Percentiles rank a stretch among this genome's conserved stretches.
These are phyloP conservation scores for Trematosphaeria pertusa DNA, from an alignment of 2,329 filamentous ascomycete genomes.

Conservation along the genomic window DNA sequence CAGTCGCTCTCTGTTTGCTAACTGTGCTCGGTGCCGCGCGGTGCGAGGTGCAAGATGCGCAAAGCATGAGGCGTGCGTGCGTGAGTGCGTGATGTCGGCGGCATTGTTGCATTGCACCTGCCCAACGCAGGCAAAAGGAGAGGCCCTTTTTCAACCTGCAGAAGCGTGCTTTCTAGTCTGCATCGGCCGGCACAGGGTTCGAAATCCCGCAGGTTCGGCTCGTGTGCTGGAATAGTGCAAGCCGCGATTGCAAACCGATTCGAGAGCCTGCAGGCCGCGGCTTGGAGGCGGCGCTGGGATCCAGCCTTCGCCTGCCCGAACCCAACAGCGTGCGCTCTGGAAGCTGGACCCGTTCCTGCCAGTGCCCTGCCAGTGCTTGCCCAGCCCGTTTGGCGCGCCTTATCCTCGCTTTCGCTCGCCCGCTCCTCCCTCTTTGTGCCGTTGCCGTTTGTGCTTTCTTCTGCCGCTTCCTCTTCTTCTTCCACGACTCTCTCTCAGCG, in stretches of 20 bases:
- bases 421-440: slow-evolving; percentile 16
- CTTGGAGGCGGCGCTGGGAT: too few species aligned
- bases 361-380: slow-evolving; percentile 8
- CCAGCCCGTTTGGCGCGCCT: slow-evolving; percentile 7
- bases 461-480: too few species aligned
- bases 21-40: too few species aligned
- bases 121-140: background rate
- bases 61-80: background rate
- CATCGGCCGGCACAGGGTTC: background rate
- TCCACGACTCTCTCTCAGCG: too few species aligned
- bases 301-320: too few species aligned
- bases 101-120: slow-evolving; percentile 3
- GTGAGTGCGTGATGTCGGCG: background rate
- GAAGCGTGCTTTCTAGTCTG: background rate
- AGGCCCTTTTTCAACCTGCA: background rate
- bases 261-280: too few species aligned
- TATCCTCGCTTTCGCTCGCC: slow-evolving; percentile 10
- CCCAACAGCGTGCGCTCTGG: too few species aligned
- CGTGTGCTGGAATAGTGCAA: slow-evolving; percentile 11
- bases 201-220: background rate
- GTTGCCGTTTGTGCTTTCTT: slow-evolving; percentile 7
- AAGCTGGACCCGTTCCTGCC: too few species aligned
- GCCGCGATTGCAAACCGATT: slow-evolving; percentile 12
- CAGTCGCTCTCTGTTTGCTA: too few species aligned
- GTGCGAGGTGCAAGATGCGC: too few species aligned